These are phyloP conservation scores for Amyloporia xantha DNA, from an alignment of 768 basidiomycete genomes.

Conservation along the genomic window DNA sequence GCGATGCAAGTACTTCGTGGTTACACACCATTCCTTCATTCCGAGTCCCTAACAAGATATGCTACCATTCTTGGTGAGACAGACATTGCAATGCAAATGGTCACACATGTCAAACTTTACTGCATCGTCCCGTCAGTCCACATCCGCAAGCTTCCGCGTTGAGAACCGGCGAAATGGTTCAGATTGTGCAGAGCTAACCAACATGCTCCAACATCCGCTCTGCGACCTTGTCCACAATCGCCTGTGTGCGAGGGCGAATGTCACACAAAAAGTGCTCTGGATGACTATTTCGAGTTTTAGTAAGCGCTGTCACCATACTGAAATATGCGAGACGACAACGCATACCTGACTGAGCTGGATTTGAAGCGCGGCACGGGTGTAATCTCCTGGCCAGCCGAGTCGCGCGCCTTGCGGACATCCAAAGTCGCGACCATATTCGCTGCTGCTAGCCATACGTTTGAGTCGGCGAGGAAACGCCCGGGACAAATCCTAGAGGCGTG, in stretches of 20 bases:
- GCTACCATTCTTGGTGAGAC: too few relatives aligned
- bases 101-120: too few relatives aligned
- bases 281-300: not conserved
- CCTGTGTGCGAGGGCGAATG: not conserved
- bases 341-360: constrained; percentile 39
- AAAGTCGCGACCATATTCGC: constrained; percentile 40
- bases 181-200: too few relatives aligned
- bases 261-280: not conserved
- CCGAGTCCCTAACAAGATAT: too few relatives aligned
- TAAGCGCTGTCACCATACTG: not conserved
- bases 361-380: constrained; percentile 33
- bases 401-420: constrained; percentile 35
- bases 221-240: not conserved
- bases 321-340: not conserved
- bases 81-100: too few relatives aligned
- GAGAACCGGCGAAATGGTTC: too few relatives aligned
- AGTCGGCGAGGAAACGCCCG: constrained; percentile 44
- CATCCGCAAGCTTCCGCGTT: too few relatives aligned
- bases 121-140: too few relatives aligned
- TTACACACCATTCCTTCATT: too few relatives aligned
- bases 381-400: constrained; percentile 34
- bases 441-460: constrained; percentile 38
- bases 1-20: too few relatives aligned
- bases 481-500: constrained; percentile 52
- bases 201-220: not conserved